Evolutionary conservation across 768 basidiomycete species (phyloP).

Genomic region (Pulveroboletus frians): DNA sequence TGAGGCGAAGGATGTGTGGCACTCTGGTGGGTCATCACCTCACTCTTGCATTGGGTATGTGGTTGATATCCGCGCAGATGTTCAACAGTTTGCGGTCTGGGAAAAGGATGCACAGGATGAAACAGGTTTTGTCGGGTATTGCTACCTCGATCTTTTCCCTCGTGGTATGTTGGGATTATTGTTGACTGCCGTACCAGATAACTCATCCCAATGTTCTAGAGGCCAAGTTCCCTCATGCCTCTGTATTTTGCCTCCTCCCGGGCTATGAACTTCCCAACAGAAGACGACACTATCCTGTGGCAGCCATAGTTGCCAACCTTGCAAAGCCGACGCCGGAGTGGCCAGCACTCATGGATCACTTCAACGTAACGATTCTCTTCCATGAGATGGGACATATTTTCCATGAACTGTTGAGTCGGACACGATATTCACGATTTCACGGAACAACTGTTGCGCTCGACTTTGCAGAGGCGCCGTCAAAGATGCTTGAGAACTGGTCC

Average conservation of each 20-base stretch:
- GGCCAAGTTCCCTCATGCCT: conserved; percentile 77
- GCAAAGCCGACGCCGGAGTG: conserved; percentile 75
- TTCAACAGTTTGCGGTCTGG: conserved; percentile 80
- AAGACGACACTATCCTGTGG: conserved; percentile 61
- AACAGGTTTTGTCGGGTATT: conserved; percentile 73
- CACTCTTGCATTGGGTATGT: background rate
- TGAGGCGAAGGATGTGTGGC: conserved; percentile 65
- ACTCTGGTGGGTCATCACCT: conserved; percentile 49
- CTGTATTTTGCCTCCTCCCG: conserved; percentile 69
- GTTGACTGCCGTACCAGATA: background rate
- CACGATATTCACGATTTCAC: conserved; percentile 72
- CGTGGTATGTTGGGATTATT: conserved; percentile 44
- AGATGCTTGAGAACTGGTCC: conserved; percentile 88
- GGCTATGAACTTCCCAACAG: conserved; percentile 56
- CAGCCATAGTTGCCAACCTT: conserved; percentile 84
- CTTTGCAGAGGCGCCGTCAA: conserved; percentile 85
- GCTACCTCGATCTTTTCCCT: conserved; percentile 83
- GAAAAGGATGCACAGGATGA: conserved; percentile 66
- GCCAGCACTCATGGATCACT: conserved; percentile 79
- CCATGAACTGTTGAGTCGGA: conserved; percentile 62
- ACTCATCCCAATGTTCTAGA: conserved; percentile 31
- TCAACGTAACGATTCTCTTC: conserved; percentile 83
- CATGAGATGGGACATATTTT: conserved; percentile 81
- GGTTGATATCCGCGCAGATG: conserved; percentile 41
- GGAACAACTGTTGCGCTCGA: conserved; percentile 73